Evolutionary conservation across 108 stramenopile genomes (phyloP), one percentile per base, ranked within the genome.

Genomic region (Conticribra weissflogii): DNA sequence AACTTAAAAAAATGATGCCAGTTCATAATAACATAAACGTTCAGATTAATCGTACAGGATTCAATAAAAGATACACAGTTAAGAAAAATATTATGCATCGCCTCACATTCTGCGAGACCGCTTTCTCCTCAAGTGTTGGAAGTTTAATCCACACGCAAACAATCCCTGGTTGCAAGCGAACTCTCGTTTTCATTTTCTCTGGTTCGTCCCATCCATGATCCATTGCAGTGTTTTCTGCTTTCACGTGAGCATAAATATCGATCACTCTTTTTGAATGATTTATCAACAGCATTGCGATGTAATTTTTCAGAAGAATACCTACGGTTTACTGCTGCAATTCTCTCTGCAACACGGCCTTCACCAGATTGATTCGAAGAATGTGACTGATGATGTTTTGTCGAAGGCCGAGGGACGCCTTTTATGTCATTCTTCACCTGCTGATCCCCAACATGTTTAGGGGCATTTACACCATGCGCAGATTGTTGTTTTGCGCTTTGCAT

Each of bases 131-230:
- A n/a, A n/a, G n/a, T n/a, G n/a, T n/a, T n/a, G n/a, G n/a, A n/a
- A n/a, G n/a, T 17, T 59, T 67, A 76, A 36, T 67, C 59, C 23
- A 76, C 53, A 21, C 74, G 48, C 36, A 76, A 27, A 67, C 74
- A 76, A 34, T 76, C 74, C 12, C 33, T 15, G 36, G 74, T 67
- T 44, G 66, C 66, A 17, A 50, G 21, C n/a, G 74, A 76, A 51
- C 60, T 47, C 32, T 54, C 58, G 9, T 66, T 29, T 12, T 60
- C 73, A 31, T 29, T 59, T 32, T 50, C 17, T 27, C 2, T 14
- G n/a, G 12, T 3, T 28, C 45, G n/a, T n/a, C n/a, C n/a, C n/a
- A n/a, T n/a, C n/a, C n/a, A n/a, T n/a, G n/a, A n/a, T n/a, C n/a
- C n/a, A n/a, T n/a, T n/a, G n/a, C n/a, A n/a, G n/a, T 33, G 31